Percentiles rank a stretch among this genome's conserved stretches.
phyloP scores from a whole-genome alignment of 2,329 filamentous ascomycete genomes.

The Botrytis aclada region DNA sequence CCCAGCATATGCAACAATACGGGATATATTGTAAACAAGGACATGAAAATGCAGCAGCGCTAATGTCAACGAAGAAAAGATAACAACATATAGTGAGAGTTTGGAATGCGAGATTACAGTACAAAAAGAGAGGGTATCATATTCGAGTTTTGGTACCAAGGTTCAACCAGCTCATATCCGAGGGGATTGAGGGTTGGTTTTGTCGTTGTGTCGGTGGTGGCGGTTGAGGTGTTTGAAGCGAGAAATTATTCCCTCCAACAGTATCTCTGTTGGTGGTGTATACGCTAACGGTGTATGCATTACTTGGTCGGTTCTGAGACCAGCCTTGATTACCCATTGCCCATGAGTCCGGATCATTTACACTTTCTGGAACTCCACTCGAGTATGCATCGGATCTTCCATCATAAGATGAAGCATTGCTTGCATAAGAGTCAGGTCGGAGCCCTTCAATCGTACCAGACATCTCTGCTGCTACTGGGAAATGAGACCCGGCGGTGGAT shows the following conservation, averaged over 20 bases:
- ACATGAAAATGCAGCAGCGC: conserved; percentile 12
- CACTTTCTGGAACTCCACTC: conserved; percentile 62
- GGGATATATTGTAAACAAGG: conserved; percentile 12
- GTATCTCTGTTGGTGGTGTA: conserved; percentile 44
- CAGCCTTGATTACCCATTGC: conserved; percentile 44
- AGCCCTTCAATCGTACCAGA: conserved; percentile 56
- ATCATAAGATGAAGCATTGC: conserved; percentile 34
- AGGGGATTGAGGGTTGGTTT: conserved; percentile 27
- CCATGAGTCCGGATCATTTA: conserved; percentile 37
- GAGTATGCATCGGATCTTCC: conserved; percentile 51
- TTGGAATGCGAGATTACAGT: conserved; percentile 13
- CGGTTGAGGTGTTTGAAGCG: conserved; percentile 24
- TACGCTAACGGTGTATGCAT: conserved; percentile 48
- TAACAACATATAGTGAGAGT: conserved; percentile 15
- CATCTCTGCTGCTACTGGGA: conserved; percentile 55
- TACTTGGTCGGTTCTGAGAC: conserved; percentile 50
- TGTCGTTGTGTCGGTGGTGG: conserved; percentile 22
- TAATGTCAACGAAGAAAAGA: conserved; percentile 12
- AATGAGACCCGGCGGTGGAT: conserved; percentile 47
- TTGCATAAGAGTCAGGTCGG: conserved; percentile 47
- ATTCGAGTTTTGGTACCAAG: conserved; percentile 46
- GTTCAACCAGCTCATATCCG: conserved; percentile 81
- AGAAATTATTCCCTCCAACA: conserved; percentile 27
- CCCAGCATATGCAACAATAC: conserved; percentile 17
- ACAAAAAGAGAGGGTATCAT: conserved; percentile 23